phyloP scores from a whole-genome alignment of 2,329 filamentous ascomycete species.

The Claviceps maximensis region DNA sequence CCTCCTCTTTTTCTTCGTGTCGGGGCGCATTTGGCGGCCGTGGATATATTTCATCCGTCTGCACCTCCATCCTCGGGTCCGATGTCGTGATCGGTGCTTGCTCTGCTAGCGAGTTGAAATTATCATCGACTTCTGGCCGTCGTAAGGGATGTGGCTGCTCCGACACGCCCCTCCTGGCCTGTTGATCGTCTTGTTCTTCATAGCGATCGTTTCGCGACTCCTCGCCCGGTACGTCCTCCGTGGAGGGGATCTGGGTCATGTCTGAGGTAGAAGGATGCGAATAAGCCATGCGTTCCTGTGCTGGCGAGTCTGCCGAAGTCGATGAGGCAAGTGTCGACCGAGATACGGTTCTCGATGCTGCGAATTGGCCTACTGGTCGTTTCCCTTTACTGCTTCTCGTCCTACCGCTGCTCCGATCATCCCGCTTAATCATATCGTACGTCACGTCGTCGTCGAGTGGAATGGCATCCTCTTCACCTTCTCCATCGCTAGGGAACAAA shows the following conservation, averaged over 20 bases:
- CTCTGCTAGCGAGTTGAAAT: neutral
- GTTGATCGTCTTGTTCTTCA: slow-evolving; percentile 35
- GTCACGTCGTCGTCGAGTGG: slow-evolving; percentile 87
- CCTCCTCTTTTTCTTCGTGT: neutral
- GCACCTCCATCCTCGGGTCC: slow-evolving; percentile 12
- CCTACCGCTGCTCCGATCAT: slow-evolving; percentile 52
- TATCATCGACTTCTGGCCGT: slow-evolving; percentile 27
- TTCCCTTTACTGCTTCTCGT: slow-evolving; percentile 49
- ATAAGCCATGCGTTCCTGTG: slow-evolving; percentile 12
- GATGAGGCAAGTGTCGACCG: slow-evolving; percentile 41
- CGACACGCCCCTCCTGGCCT: slow-evolving; percentile 38
- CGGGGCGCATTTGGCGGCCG: slow-evolving; percentile 5
- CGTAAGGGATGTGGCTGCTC: slow-evolving; percentile 37
- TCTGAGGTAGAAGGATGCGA: slow-evolving; percentile 22
- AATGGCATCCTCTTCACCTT: slow-evolving; percentile 86
- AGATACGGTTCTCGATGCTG: slow-evolving; percentile 39
- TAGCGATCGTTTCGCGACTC: slow-evolving; percentile 37
- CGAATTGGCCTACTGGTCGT: slow-evolving; percentile 24
- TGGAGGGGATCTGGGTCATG: slow-evolving; percentile 28
- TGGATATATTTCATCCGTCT: slow-evolving; percentile 17
- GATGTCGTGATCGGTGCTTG: slow-evolving; percentile 9
- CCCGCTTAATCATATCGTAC: slow-evolving; percentile 63
- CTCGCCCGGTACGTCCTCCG: slow-evolving; percentile 39
- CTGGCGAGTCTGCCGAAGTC: slow-evolving; percentile 21
- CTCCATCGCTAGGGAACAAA: slow-evolving; percentile 74